A percentile compares a stretch with the other conserved stretches of the same genome.
Evolutionary conservation across 2,329 filamentous ascomycete species (phyloP).

Genomic region (Pseudogymnoascus sp.): DNA sequence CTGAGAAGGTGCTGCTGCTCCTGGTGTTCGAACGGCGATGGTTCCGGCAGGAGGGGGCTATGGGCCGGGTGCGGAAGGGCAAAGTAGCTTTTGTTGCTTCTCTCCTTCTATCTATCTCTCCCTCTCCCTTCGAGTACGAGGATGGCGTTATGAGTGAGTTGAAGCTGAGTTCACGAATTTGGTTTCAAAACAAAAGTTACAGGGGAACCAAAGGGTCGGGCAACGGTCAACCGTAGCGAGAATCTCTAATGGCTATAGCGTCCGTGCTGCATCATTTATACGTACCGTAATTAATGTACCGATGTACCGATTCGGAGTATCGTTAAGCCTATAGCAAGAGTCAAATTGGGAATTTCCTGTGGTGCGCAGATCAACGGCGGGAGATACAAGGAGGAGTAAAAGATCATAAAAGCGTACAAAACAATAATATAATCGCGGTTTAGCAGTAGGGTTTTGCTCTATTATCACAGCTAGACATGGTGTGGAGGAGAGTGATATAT

Average conservation of each 20-base stretch:
- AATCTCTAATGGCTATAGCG: conserved; percentile 6
- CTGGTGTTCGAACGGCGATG: background rate
- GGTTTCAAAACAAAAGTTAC: conserved; percentile 11
- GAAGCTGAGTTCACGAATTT: conserved; percentile 6
- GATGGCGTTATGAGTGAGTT: background rate
- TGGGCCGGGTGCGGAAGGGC: background rate
- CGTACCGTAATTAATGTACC: background rate
- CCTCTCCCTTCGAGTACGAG: conserved; percentile 7
- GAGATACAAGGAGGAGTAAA: background rate
- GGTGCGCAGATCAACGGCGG: background rate
- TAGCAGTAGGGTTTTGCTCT: background rate
- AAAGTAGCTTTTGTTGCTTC: background rate
- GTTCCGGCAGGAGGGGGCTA: background rate
- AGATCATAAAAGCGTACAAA: background rate
- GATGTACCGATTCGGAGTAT: background rate
- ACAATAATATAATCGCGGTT: background rate
- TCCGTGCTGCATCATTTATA: background rate
- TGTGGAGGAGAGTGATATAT: background rate
- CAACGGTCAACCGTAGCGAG: conserved; percentile 9
- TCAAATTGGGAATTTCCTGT: background rate
- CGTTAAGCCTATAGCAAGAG: background rate
- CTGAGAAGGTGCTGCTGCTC: background rate
- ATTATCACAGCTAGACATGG: background rate
- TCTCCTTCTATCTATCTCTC: background rate
- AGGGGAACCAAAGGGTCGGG: conserved; percentile 10